These are phyloP conservation scores for Cutaneotrichosporon mucoides DNA, from an alignment of 1,284 basidiomycete species.

Conservation along the genomic window DNA sequence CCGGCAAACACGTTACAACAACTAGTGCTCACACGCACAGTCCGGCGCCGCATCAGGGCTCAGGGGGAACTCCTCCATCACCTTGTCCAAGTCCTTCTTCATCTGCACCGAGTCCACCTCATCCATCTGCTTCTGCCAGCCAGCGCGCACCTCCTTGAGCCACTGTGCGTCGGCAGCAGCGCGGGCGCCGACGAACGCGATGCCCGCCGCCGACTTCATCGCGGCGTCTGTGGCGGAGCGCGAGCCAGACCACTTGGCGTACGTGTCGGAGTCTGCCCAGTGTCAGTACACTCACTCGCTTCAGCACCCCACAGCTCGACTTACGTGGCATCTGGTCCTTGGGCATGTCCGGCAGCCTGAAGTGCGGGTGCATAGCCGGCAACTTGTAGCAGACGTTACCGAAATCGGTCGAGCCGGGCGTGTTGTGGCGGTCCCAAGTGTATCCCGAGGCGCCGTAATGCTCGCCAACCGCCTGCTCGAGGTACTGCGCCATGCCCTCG, in stretches of 20 bases:
- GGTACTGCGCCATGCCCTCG: conserved; percentile 18
- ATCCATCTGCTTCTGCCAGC: conserved; percentile 7
- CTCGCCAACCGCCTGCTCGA: conserved; percentile 9
- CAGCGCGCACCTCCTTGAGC: neutral
- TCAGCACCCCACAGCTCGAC: no score
- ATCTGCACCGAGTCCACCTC: neutral
- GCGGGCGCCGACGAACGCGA: conserved; percentile 3
- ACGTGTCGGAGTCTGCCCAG: conserved; percentile 11
- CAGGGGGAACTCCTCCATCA: conserved; percentile 2
- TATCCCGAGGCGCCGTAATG: neutral
- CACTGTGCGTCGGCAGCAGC: conserved; percentile 4
- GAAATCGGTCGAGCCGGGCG: conserved; percentile 12
- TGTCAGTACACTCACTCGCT: no score
- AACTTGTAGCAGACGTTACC: conserved; percentile 12
- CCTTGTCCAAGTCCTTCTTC: neutral
- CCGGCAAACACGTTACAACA: neutral
- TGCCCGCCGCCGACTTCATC: conserved; percentile 2
- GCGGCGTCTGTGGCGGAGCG: neutral
- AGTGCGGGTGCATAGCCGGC: conserved; percentile 9
- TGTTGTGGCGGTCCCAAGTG: neutral
- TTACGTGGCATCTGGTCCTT: neutral
- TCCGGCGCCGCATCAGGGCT: neutral
- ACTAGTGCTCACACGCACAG: neutral
- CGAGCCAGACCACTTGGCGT: conserved; percentile 1
- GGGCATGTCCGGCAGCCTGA: conserved; percentile 7